Conservation (phyloP, 495 filamentous ascomycete species). For the Neurospora tetraspora region DNA sequence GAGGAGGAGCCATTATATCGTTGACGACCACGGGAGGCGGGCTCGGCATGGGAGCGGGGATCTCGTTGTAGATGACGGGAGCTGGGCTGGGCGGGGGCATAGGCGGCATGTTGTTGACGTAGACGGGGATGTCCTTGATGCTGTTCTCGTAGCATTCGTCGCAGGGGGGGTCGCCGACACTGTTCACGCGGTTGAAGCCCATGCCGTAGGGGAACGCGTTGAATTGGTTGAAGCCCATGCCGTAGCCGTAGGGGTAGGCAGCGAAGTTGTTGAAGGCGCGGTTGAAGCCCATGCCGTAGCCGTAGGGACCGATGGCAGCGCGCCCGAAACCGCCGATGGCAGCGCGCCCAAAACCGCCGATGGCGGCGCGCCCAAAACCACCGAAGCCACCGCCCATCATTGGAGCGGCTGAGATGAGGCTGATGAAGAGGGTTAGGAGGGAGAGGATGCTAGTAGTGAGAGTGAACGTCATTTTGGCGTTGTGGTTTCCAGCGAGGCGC, state of each 20-base stretch:
- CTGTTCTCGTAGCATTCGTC: not conserved
- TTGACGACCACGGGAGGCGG: not conserved
- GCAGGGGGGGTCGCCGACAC: not conserved
- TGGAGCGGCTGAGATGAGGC: not conserved
- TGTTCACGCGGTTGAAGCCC: not conserved
- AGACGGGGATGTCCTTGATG: not conserved
- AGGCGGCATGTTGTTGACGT: not conserved
- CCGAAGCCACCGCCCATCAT: not conserved
- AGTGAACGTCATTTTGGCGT: not conserved
- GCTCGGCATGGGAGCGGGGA: not conserved
- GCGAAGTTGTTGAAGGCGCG: not conserved
- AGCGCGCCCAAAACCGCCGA: not conserved
- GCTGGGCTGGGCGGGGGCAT: not conserved
- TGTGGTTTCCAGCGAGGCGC: not conserved
- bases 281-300: not conserved
- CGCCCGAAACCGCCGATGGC: not conserved
- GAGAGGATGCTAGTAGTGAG: not conserved
- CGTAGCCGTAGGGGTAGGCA: not conserved
- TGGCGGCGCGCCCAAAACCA: too few relatives aligned
- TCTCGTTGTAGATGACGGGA: not conserved
- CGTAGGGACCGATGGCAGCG: not conserved
- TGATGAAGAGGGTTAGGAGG: not conserved
- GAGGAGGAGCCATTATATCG: not conserved
- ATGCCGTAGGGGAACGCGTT: not conserved
- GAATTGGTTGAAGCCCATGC: not conserved